Percentiles rank a stretch among this genome's conserved stretches.
phyloP scores from a whole-genome alignment of 2,329 filamentous ascomycete species.

The Pseudogymnoascus sp. region DNA sequence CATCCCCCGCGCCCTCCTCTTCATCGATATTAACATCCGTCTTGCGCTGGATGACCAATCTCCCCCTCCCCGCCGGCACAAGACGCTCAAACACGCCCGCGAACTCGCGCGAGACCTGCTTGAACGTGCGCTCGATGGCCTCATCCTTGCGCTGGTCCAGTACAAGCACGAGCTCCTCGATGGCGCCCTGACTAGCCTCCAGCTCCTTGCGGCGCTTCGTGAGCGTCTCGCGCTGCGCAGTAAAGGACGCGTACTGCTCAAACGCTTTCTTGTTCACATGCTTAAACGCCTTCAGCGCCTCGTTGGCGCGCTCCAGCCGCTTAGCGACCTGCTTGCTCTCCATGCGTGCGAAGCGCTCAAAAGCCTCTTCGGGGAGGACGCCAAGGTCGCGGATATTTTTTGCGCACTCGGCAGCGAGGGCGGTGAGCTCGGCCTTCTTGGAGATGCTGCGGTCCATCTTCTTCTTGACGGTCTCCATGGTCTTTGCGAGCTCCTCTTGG shows the following conservation, averaged over 20 bases:
- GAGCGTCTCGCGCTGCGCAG: conserved; percentile 79
- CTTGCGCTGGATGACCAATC: conserved; percentile 86
- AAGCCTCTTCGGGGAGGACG: conserved; percentile 86
- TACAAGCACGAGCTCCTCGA: conserved; percentile 85
- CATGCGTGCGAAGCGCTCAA: conserved; percentile 80
- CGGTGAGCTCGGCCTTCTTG: conserved; percentile 71
- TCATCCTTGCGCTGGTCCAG: conserved; percentile 95
- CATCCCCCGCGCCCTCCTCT: conserved; percentile 61
- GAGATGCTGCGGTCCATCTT: conserved; percentile 86
- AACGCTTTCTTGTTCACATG: conserved; percentile 99
- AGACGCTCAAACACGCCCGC: conserved; percentile 88
- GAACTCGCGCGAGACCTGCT: conserved; percentile 92
- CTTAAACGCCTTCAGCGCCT: conserved; percentile 89
- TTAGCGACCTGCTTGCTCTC: conserved; percentile 66
- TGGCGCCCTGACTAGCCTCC: conserved; percentile 75
- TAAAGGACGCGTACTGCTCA: conserved; percentile 97
- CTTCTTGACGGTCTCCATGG: conserved; percentile 80
- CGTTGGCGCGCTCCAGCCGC: conserved; percentile 82
- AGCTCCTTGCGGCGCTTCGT: conserved; percentile 80
- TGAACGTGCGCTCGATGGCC: conserved; percentile 96
- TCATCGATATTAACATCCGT: conserved; percentile 60
- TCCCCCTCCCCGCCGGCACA: conserved; percentile 85
- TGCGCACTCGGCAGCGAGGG: conserved; percentile 70
- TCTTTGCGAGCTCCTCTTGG: conserved; percentile 66
- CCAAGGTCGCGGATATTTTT: conserved; percentile 89